Evolutionary conservation across 495 filamentous ascomycete species (phyloP).

Genomic region (Hypoxylon crocopeplum): DNA sequence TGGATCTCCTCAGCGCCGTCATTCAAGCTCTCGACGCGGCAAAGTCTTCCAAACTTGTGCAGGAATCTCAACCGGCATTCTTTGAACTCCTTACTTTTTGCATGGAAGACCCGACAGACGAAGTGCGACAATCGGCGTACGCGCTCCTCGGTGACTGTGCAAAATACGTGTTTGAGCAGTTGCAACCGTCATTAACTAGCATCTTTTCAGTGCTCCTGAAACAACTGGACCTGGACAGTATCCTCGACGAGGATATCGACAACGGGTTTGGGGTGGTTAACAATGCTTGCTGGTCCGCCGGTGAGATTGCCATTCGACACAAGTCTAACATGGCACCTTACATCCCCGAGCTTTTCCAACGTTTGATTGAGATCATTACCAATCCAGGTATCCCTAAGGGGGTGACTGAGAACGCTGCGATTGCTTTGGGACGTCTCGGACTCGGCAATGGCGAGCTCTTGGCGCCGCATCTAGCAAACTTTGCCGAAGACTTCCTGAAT

Average conservation of each 20-base stretch:
- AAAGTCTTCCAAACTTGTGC: constrained; percentile 77
- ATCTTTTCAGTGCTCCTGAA: constrained; percentile 82
- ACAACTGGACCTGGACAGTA: constrained; percentile 82
- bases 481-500: constrained; percentile 80
- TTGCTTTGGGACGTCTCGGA: constrained; percentile 88
- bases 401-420: constrained; percentile 92
- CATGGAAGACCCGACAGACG: constrained; percentile 90
- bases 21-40: constrained; percentile 86
- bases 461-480: constrained; percentile 80
- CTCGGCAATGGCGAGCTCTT: constrained; percentile 78
- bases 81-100: constrained; percentile 90
- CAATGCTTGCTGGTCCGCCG: constrained; percentile 97
- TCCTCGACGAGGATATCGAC: constrained; percentile 74
- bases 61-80: constrained; percentile 76
- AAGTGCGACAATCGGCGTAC: constrained; percentile 95
- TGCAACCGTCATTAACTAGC: constrained; percentile 73
- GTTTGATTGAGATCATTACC: constrained; percentile 77
- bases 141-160: constrained; percentile 95
- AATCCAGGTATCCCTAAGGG: constrained; percentile 87
- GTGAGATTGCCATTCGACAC: constrained; percentile 89
- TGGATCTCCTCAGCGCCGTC: constrained; percentile 92
- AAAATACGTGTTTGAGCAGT: constrained; percentile 88
- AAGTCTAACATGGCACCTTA: constrained; percentile 75
- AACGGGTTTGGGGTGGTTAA: constrained; percentile 91
- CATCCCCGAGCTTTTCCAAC: constrained; percentile 75